Conservation (phyloP, 345 rosid species). For the Populus alba region DNA sequence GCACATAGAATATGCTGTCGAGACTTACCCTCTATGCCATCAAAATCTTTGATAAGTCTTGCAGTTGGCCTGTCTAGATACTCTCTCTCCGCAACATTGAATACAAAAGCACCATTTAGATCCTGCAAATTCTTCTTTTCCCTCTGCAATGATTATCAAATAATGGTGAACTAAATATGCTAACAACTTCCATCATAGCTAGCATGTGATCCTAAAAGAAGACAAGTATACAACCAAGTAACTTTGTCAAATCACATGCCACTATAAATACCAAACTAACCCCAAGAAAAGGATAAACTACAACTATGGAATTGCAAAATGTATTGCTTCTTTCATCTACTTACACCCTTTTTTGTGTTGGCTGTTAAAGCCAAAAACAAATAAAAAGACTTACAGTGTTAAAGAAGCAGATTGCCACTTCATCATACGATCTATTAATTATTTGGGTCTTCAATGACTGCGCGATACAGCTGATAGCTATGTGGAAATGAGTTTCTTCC, state of each 20-base stretch:
- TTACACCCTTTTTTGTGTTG: too few relatives aligned
- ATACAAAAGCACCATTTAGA: conserved; percentile 70
- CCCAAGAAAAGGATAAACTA: background rate
- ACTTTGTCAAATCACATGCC: background rate
- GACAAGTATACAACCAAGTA: background rate
- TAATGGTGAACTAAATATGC: background rate
- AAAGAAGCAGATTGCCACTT: conserved; percentile 85
- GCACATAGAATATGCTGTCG: background rate
- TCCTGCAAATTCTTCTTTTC: conserved; percentile 91
- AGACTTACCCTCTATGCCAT: conserved; percentile 58
- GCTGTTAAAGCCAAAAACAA: too few relatives aligned
- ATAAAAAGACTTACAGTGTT: conserved; percentile 61
- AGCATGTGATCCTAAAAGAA: background rate
- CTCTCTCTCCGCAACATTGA: conserved; percentile 73
- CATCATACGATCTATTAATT: conserved; percentile 70
- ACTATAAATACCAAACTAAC: background rate
- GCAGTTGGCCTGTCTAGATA: conserved; percentile 83
- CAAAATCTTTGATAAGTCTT: conserved; percentile 76
- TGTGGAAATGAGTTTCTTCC: conserved; percentile 68
- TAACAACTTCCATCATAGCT: background rate
- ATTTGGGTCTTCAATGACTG: conserved; percentile 80
- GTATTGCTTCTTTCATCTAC: too few relatives aligned
- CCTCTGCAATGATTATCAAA: conserved; percentile 53
- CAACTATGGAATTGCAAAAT: background rate
- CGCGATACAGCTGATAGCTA: conserved; percentile 63